Base-by-base conservation (phyloP, 2,329 filamentous ascomycete genomes). In the Chrysoporthe deuterocubensis region DNA sequence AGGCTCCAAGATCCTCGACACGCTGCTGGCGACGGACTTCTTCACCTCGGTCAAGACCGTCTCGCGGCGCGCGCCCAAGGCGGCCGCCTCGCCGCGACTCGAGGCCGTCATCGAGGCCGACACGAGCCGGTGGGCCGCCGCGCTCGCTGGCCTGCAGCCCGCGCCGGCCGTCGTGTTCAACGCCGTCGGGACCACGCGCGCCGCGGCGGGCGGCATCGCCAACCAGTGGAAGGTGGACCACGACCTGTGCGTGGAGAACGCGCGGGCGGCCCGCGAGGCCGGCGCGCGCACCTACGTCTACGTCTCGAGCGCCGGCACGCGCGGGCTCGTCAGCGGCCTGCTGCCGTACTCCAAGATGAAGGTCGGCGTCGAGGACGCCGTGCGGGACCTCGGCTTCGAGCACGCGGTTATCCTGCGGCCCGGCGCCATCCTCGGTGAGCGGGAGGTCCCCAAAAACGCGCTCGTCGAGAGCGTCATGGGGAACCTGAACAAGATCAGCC, bases 181-280 rank as follows among this genome's bases (percentile, higher is more conserved):
- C 2, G 88, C 88, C 1, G 85, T 97, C 0, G 95, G 90, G 67
- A 97, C 93, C 2, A 97, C 94, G 0, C 87, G 89, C 61, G 90
- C 83, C 0, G 84, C 85, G 14, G 94, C 93, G 0, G 94, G 94
- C 70, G 84, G 91, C 67, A 81, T 97, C 71, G 90, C 89, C 40
- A 89, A 90, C 70, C 95, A 97, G 80, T 91, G 93, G 81, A 92
- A 92, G 76, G 92, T 97, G 71, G 95, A 97, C 81, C 88, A 94
- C 76, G 93, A 96, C 75, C 83, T 97, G 57, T 97, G 97, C 79
- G 78, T 96, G 61, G 89, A 90, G 71, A 84, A 97, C 34, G 94
- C 92, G 3, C 85, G 86, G 69, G 89, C 91, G 0, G 93, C 94
- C 56, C 92, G 90, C 75, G 85, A 85, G 4, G 87, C 89, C 0